Conservation (phyloP, 148 eudicot genomes). For the Silene uniflora region DNA sequence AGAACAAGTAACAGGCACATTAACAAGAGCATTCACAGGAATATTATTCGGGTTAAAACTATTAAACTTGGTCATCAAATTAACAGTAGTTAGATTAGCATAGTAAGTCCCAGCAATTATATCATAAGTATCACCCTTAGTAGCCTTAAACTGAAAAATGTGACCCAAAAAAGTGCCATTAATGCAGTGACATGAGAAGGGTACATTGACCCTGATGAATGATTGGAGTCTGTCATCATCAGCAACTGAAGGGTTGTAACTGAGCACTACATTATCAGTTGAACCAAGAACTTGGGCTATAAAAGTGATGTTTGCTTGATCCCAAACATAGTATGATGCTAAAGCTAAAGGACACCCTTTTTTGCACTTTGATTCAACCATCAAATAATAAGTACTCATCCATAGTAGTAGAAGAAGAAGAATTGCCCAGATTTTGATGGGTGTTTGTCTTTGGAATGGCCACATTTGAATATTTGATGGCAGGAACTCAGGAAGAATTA, state of each 20-base stretch:
- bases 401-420: background rate
- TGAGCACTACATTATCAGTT: conserved; percentile 25
- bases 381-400: background rate
- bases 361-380: conserved; percentile 30
- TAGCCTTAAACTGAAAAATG: too few relatives aligned
- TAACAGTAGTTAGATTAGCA: too few relatives aligned
- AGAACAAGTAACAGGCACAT: too few relatives aligned
- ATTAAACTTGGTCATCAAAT: too few relatives aligned
- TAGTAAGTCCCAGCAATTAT: too few relatives aligned
- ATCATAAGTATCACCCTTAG: too few relatives aligned
- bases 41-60: too few relatives aligned
- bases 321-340: conserved; percentile 53
- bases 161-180: too few relatives aligned
- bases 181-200: conserved; percentile 59
- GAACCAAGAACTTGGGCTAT: conserved; percentile 35
- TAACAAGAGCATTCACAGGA: too few relatives aligned
- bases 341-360: conserved; percentile 49
- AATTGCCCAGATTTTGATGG: background rate
- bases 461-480: background rate
- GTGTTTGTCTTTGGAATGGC: background rate
- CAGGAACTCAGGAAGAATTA: too few relatives aligned
- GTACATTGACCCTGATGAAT: conserved; percentile 43
- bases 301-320: too few relatives aligned
- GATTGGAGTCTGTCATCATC: conserved; percentile 26
- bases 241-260: conserved; percentile 38